Conservation (phyloP, 306 rosid genomes). For the Hippophae rhamnoides region DNA sequence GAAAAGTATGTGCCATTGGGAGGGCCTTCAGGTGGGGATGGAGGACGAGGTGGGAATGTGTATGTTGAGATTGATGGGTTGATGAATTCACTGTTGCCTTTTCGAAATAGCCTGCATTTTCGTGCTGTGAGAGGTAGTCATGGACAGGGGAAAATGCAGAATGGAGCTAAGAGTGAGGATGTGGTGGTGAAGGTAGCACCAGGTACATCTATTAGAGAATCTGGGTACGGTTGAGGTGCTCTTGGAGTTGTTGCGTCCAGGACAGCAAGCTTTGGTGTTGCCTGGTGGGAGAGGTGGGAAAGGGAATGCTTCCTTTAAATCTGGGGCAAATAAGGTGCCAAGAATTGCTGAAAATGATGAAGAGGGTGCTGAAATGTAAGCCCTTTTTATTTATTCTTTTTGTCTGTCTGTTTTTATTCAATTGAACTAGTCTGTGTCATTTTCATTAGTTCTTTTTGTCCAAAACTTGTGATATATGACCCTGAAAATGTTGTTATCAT, state of each 20-base stretch:
- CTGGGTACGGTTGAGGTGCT: conserved; percentile 52
- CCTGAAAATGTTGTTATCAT: too few relatives aligned
- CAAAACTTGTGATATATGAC: too few relatives aligned
- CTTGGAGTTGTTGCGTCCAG: conserved; percentile 72
- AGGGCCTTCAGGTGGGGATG: conserved; percentile 89
- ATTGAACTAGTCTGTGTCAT: not conserved
- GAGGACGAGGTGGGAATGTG: conserved; percentile 87
- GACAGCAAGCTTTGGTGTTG: conserved; percentile 63
- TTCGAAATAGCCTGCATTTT: conserved; percentile 78
- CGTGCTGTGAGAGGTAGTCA: conserved; percentile 75
- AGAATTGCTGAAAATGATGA: conserved; percentile 90
- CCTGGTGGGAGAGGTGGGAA: conserved; percentile 95
- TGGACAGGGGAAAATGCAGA: conserved; percentile 60
- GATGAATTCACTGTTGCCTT: conserved; percentile 74
- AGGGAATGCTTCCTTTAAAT: conserved; percentile 85
- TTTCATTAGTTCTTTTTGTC: not conserved
- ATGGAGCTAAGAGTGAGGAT: conserved; percentile 86
- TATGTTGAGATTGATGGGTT: conserved; percentile 70
- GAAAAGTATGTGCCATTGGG: conserved; percentile 88
- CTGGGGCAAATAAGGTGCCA: conserved; percentile 74
- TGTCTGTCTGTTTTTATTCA: not conserved
- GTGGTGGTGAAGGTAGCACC: conserved; percentile 82
- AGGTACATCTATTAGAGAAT: conserved; percentile 66
- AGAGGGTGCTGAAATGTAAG: conserved; percentile 81
- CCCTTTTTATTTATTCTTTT: not conserved